These are phyloP conservation scores for Metschnikowia chrysomelidarum DNA, from an alignment of 805 yeast species.

Conservation along the genomic window DNA sequence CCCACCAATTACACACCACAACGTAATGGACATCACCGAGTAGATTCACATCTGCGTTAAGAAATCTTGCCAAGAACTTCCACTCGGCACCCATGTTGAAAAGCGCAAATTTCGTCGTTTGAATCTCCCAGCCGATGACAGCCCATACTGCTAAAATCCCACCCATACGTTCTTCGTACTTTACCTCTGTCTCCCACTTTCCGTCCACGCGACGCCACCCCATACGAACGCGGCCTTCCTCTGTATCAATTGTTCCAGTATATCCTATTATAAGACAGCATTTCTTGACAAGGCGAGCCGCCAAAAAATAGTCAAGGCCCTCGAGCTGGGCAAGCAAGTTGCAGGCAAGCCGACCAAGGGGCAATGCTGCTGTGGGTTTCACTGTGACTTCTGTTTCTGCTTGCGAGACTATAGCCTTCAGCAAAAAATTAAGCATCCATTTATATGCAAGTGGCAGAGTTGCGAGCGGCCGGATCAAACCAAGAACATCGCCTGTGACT, in stretches of 20 bases:
- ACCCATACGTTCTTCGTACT: constrained; percentile 80
- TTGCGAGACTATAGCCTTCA: constrained; percentile 85
- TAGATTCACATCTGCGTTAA: constrained; percentile 52
- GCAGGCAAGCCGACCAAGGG: constrained; percentile 67
- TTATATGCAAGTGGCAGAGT: constrained; percentile 48
- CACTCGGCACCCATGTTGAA: constrained; percentile 48
- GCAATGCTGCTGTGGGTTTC: constrained; percentile 71
- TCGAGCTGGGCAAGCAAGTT: constrained; percentile 48
- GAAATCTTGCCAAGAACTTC: constrained; percentile 68
- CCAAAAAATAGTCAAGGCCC: constrained; percentile 52
- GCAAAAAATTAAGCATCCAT: constrained; percentile 78
- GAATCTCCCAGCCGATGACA: constrained; percentile 55
- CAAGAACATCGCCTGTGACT: constrained; percentile 50
- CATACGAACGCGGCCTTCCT: constrained; percentile 78
- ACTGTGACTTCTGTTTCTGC: constrained; percentile 91
- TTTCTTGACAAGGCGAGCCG: constrained; percentile 85
- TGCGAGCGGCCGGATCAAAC: constrained; percentile 48
- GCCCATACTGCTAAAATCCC: constrained; percentile 84
- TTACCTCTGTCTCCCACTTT: constrained; percentile 60
- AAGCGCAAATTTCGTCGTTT: constrained; percentile 24
- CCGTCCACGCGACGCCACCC: constrained; percentile 69
- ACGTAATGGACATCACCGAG: constrained; percentile 69
- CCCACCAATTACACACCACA: constrained; percentile 88
- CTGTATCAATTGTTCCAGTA: constrained; percentile 71
- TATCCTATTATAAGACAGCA: constrained; percentile 89